Conservation (phyloP, 768 basidiomycete genomes). For the Podaxis pistillaris region DNA sequence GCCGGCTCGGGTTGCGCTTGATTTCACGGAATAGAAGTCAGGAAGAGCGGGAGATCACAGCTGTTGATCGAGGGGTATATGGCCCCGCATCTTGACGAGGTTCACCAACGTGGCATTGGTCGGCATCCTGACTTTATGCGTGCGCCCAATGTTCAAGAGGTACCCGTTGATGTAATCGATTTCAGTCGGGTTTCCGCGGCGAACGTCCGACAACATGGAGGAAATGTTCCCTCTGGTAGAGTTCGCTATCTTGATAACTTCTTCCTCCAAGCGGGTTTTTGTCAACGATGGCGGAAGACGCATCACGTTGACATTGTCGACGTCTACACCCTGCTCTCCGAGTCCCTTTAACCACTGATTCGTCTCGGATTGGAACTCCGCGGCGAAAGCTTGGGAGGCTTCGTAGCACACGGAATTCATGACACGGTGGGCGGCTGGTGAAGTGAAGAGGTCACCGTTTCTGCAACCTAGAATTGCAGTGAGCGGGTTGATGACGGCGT, state of each 20-base stretch:
- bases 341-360: conserved; percentile 30
- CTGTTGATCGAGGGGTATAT: conserved; percentile 54
- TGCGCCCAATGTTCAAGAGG: conserved; percentile 58
- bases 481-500: conserved; percentile 81
- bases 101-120: conserved; percentile 53
- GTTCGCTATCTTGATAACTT: conserved; percentile 57
- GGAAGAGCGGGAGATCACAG: conserved; percentile 18
- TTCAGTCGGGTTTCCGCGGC: conserved; percentile 64
- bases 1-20: not conserved
- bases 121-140: conserved; percentile 57
- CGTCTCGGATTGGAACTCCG: conserved; percentile 46
- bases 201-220: conserved; percentile 77
- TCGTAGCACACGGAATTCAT: conserved; percentile 64
- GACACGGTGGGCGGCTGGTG: conserved; percentile 42
- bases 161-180: conserved; percentile 85
- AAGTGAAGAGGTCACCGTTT: conserved; percentile 70
- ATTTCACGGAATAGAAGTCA: not conserved
- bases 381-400: conserved; percentile 58
- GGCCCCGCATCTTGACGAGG: conserved; percentile 57
- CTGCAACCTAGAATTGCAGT: conserved; percentile 78
- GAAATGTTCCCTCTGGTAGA: conserved; percentile 69
- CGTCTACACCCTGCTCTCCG: conserved; percentile 26
- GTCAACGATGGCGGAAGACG: conserved; percentile 48
- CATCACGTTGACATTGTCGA: conserved; percentile 26
- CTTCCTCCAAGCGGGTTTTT: conserved; percentile 43